These are phyloP conservation scores for Ensete ventricosum DNA, from an alignment of 176 grass and related monocot species.

Conservation along the genomic window DNA sequence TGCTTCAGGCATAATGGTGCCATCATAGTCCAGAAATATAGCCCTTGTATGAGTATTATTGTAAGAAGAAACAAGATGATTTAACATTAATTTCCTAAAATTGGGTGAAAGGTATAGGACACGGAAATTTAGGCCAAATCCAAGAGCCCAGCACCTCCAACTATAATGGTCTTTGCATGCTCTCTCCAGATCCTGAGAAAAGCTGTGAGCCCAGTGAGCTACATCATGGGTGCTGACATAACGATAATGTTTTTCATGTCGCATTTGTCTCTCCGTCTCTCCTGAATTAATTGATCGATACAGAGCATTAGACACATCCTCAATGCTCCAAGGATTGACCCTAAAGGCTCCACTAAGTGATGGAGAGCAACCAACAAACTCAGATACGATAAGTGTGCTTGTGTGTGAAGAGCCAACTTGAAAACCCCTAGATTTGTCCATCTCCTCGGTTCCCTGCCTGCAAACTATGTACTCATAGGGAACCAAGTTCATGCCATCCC, in stretches of 20 bases:
- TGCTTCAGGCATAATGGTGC: slow-evolving; percentile 67
- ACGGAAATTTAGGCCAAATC: slow-evolving; percentile 66
- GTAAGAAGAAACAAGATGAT: slow-evolving; percentile 42
- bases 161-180: slow-evolving; percentile 65
- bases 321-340: slow-evolving; percentile 80
- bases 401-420: slow-evolving; percentile 25
- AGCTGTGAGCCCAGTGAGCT: slow-evolving; percentile 65
- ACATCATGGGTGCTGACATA: slow-evolving; percentile 62
- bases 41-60: slow-evolving; percentile 45
- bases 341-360: slow-evolving; percentile 79
- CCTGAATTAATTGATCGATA: slow-evolving; percentile 37
- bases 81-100: slow-evolving; percentile 53
- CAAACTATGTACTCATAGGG: slow-evolving; percentile 70
- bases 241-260: slow-evolving; percentile 72
- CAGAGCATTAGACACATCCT: slow-evolving; percentile 69
- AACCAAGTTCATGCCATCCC: slow-evolving; percentile 89
- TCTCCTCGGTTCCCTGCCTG: slow-evolving; percentile 60
- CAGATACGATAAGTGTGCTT: slow-evolving; percentile 70
- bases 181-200: slow-evolving; percentile 57
- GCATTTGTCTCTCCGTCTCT: slow-evolving; percentile 40
- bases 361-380: slow-evolving; percentile 79
- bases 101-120: slow-evolving; percentile 60
- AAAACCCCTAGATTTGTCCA: slow-evolving; percentile 34
- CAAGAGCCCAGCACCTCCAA: slow-evolving; percentile 53
- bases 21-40: slow-evolving; percentile 88